Conservation (phyloP, 371 early-diverging fungal genomes). For the Batkoa obscura region DNA sequence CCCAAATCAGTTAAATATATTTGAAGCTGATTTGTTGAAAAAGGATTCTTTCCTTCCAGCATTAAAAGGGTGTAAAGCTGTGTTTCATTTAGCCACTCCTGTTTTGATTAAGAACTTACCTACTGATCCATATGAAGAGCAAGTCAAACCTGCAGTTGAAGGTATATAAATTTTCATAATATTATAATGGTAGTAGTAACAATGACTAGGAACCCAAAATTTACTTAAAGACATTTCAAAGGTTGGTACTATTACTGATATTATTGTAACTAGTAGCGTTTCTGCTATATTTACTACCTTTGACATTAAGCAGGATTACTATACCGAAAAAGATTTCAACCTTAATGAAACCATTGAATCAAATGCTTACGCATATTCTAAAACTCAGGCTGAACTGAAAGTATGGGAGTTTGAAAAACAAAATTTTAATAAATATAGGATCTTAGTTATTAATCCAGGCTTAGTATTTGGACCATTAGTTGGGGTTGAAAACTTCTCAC, state of each 20-base stretch:
- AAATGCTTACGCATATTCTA: not conserved
- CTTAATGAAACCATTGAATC: too few relatives aligned
- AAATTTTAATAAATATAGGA: not conserved
- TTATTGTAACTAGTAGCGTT: not conserved
- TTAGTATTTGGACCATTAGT: not conserved
- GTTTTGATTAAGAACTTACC: not conserved
- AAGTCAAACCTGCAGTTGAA: not conserved
- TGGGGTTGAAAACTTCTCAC: too few relatives aligned
- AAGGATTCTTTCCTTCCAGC: not conserved
- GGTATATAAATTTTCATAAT: slow-evolving; percentile 1
- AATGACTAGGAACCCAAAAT: not conserved
- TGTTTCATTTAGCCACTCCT: not conserved
- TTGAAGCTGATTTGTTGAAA: not conserved
- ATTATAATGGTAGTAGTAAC: not conserved
- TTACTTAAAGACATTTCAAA: not conserved
- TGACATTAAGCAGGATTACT: not conserved
- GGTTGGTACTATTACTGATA: not conserved
- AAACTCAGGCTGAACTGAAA: not conserved
- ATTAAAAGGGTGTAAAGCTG: not conserved
- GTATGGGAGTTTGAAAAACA: not conserved
- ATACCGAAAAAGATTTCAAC: not conserved
- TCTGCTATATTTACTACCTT: not conserved
- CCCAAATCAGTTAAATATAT: not conserved
- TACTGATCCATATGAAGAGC: not conserved
- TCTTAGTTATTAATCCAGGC: not conserved